phyloP scores from a whole-genome alignment of 192 early-diverging fungal species.

The Coemansia erecta region DNA sequence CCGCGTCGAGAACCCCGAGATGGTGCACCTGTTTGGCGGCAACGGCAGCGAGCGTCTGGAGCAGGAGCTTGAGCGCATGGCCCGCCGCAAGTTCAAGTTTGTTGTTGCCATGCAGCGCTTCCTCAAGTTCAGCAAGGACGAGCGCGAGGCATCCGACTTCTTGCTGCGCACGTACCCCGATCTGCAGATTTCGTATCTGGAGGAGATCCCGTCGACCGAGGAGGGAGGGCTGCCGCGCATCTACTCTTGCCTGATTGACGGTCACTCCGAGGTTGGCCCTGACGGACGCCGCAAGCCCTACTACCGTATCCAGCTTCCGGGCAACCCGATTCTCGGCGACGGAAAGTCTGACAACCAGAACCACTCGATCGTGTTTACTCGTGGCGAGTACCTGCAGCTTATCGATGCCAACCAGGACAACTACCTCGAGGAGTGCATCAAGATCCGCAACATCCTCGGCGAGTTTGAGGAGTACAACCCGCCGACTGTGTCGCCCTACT shows the following conservation, averaged over 20 bases:
- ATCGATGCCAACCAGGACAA: conserved; percentile 92
- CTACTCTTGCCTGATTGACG: conserved; percentile 72
- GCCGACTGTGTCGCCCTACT: conserved; percentile 67
- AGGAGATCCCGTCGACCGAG: conserved; percentile 61
- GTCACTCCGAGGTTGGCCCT: conserved; percentile 62
- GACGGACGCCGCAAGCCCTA: conserved; percentile 77
- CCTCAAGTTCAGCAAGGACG: conserved; percentile 73
- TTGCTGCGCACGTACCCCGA: conserved; percentile 73
- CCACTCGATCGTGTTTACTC: conserved; percentile 78
- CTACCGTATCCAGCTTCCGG: conserved; percentile 74
- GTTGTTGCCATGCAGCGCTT: conserved; percentile 84
- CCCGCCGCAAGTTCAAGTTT: conserved; percentile 79
- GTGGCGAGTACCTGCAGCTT: conserved; percentile 84
- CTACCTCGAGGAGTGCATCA: conserved; percentile 87
- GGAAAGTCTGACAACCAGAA: conserved; percentile 92
- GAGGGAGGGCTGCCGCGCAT: conserved; percentile 63
- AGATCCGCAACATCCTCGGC: conserved; percentile 80
- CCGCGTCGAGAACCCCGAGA: conserved; percentile 77
- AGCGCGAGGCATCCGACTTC: conserved; percentile 73
- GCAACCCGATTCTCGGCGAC: conserved; percentile 86
- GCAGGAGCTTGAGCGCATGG: conserved; percentile 65
- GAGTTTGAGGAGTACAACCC: conserved; percentile 81
- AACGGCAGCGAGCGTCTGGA: conserved; percentile 66
- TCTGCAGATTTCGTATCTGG: conserved; percentile 77
- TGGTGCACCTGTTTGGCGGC: conserved; percentile 62